A percentile compares a stretch with the other conserved stretches of the same genome.
Evolutionary conservation across 2,329 filamentous ascomycete species (phyloP).

Genomic region (Cladophialophora immunda): DNA sequence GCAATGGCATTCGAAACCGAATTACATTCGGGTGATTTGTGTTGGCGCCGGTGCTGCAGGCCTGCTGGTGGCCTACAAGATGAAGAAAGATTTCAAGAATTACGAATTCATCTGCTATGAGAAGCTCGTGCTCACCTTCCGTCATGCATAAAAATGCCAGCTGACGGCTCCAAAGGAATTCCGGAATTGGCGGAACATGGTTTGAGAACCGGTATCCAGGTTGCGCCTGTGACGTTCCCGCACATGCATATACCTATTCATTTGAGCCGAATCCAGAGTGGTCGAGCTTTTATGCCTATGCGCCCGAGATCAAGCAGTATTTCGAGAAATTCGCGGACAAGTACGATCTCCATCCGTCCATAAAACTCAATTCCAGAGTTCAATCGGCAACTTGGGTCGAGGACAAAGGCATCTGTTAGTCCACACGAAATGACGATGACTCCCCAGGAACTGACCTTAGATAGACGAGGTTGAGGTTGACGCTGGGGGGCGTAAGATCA

Average conservation of each 20-base stretch:
- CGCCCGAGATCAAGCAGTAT: conserved; percentile 43
- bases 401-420: conserved; percentile 19
- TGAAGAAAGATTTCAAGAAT: conserved; percentile 47
- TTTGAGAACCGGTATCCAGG: conserved; percentile 28
- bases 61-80: conserved; percentile 29
- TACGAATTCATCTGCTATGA: conserved; percentile 33
- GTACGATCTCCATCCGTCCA: conserved; percentile 25
- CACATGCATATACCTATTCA: conserved; percentile 33
- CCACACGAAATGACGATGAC: neutral
- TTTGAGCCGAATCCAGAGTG: conserved; percentile 41
- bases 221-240: conserved; percentile 47
- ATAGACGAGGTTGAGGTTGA: conserved; percentile 19
- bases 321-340: conserved; percentile 41
- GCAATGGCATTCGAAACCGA: conserved; percentile 18
- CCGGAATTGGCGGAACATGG: conserved; percentile 25
- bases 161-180: conserved; percentile 17
- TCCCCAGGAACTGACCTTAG: neutral
- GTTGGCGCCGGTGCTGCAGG: conserved; percentile 35
- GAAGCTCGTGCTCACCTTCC: conserved; percentile 17
- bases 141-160: neutral
- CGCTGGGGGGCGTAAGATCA: conserved; percentile 34
- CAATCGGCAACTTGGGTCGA: conserved; percentile 18
- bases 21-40: conserved; percentile 32
- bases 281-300: conserved; percentile 38
- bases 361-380: conserved; percentile 23